Evolutionary conservation across 192 early-diverging fungal species (phyloP), one percentile per base, ranked within the genome.

Genomic region (Chytriomyces hyalinus): DNA sequence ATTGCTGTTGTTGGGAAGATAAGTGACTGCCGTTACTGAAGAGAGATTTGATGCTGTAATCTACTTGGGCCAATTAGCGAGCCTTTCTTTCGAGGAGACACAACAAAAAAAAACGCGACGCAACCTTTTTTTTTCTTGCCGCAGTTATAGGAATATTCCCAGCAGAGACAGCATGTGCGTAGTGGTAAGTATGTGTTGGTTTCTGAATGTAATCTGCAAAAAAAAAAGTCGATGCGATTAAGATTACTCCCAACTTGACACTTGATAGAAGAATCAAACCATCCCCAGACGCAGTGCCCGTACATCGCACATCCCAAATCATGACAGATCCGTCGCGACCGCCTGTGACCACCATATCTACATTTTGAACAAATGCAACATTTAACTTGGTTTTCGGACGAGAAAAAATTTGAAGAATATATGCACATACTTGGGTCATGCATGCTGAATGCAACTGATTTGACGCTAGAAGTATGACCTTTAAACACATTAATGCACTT

Each of bases 221-320:
- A 36, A 36, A 36, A 36, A 36, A 36, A 26, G 24, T 36, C 36
- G 36, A 36, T 36, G 36, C 36, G 36, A 36, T 36, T 4, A 36
- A 36, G 36, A 36, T 36, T 0, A 36, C 36, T 0, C 36, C 3
- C 36, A 36, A 61, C 45, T 57, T 44, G 4, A 24, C 60, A 24
- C 60, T 24, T n/a, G 43, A 62, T 6, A 1, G 2, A 20, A 1
- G 49, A 47, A 28, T 26, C 64, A 77, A 73, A 45, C 86, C 87
- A 11, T 82, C 67, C 6, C 78, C 59, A 17, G 80, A 67, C 47
- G 69, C 77, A 15, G 70, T 73, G 28, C 86, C 82, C 0, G 81
- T 90, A 74, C 90, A 91, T 44, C 94, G 90, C 5, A 84, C 73
- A 83, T 95, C 94, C 93, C 93, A 95, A 36, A 91, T 76, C 83